Conservation (phyloP, 2,329 filamentous ascomycete species). For the Fonsecaea erecta region DNA sequence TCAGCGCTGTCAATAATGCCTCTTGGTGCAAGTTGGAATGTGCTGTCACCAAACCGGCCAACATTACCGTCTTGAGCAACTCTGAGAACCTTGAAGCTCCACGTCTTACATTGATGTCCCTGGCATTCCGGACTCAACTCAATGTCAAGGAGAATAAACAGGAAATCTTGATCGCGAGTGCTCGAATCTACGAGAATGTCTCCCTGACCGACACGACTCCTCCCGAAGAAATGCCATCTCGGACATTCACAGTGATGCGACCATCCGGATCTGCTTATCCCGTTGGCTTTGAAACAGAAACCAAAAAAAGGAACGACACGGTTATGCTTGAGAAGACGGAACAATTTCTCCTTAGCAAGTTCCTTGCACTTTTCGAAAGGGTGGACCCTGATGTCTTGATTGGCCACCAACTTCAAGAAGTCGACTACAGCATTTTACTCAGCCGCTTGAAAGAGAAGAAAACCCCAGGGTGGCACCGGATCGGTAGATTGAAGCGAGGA, state of each 20-base stretch:
- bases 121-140: conserved; percentile 84
- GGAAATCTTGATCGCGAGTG: conserved; percentile 89
- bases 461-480: conserved; percentile 90
- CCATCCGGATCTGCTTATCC: conserved; percentile 78
- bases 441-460: conserved; percentile 87
- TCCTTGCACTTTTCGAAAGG: conserved; percentile 83
- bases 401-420: conserved; percentile 94
- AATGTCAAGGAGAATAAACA: conserved; percentile 95
- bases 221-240: conserved; percentile 83
- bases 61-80: conserved; percentile 73
- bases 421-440: conserved; percentile 89
- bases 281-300: conserved; percentile 72
- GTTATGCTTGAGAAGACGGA: conserved; percentile 84
- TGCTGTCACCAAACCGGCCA: conserved; percentile 75
- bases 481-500: conserved; percentile 80
- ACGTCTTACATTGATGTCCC: conserved; percentile 92
- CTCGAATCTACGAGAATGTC: conserved; percentile 89
- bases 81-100: conserved; percentile 81
- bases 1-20: conserved; percentile 81
- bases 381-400: conserved; percentile 92
- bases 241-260: conserved; percentile 88
- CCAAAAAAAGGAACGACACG: conserved; percentile 69
- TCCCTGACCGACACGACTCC: conserved; percentile 84
- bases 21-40: conserved; percentile 98
- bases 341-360: conserved; percentile 80